Evolutionary conservation across 805 yeast species (phyloP).

Genomic region (Ogataea paradorogensis): DNA sequence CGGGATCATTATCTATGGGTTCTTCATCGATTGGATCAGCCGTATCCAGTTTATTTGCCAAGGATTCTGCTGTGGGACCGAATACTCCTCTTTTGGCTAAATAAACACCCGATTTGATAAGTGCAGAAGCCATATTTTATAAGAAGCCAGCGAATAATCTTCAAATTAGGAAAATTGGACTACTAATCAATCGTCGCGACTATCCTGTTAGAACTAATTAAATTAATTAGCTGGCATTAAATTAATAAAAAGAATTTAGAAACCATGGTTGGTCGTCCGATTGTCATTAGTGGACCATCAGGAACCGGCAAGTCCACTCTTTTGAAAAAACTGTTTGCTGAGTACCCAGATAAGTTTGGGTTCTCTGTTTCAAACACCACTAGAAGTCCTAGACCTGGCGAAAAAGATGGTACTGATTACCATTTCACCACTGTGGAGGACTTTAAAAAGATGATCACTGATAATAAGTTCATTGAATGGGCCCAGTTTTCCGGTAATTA

Average conservation of each 20-base stretch:
- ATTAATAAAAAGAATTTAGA: background rate
- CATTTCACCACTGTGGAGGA: conserved; percentile 78
- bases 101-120: conserved; percentile 19
- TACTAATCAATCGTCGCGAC: background rate
- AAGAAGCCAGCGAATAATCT: conserved; percentile 10
- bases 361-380: conserved; percentile 95
- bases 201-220: background rate
- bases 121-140: conserved; percentile 20
- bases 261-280: conserved; percentile 57
- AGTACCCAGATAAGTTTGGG: conserved; percentile 86
- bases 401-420: conserved; percentile 84
- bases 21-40: conserved; percentile 37
- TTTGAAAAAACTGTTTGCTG: conserved; percentile 83
- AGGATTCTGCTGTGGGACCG: conserved; percentile 21
- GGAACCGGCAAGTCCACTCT: conserved; percentile 96
- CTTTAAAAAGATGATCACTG: conserved; percentile 73
- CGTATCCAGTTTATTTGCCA: conserved; percentile 15
- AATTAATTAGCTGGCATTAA: conserved; percentile 9
- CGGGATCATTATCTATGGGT: conserved; percentile 38
- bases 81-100: conserved; percentile 26
- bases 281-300: conserved; percentile 96
- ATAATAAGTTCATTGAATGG: conserved; percentile 87
- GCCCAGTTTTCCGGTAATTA: conserved; percentile 97
- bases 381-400: conserved; percentile 88
- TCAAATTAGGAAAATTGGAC: background rate